Evolutionary conservation across 2,329 filamentous ascomycete genomes (phyloP).

Genomic region (Fusarium aywerte): DNA sequence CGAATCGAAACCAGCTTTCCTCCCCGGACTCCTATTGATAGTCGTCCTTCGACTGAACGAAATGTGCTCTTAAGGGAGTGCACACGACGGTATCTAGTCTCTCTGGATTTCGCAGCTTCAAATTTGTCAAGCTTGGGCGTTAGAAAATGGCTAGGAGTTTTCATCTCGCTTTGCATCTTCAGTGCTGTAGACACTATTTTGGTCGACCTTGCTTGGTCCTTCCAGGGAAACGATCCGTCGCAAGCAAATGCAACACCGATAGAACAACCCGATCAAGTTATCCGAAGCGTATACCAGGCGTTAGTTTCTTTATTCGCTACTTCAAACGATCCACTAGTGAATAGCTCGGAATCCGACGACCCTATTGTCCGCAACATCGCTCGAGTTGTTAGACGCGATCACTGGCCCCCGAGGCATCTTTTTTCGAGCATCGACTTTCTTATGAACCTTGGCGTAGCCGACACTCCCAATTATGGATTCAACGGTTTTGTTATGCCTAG

Average conservation of each 20-base stretch:
- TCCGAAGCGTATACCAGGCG: constrained; percentile 63
- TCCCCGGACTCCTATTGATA: constrained; percentile 52
- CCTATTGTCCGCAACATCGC: constrained; percentile 56
- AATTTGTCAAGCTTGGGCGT: constrained; percentile 53
- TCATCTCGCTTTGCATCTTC: constrained; percentile 68
- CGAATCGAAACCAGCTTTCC: constrained; percentile 32
- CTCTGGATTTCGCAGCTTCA: constrained; percentile 60
- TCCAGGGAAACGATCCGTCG: constrained; percentile 24
- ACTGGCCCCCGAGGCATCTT: constrained; percentile 60
- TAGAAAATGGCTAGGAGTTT: constrained; percentile 62
- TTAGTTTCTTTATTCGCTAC: constrained; percentile 61
- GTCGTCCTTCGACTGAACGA: constrained; percentile 59
- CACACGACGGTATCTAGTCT: constrained; percentile 63
- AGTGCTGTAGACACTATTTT: constrained; percentile 65
- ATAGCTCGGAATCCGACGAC: constrained; percentile 57
- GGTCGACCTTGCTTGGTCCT: constrained; percentile 53
- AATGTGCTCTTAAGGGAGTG: constrained; percentile 62
- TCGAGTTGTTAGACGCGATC: constrained; percentile 59
- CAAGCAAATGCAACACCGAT: constrained; percentile 13
- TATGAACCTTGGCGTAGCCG: constrained; percentile 59
- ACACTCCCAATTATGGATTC: constrained; percentile 50
- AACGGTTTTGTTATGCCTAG: constrained; percentile 50
- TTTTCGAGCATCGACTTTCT: constrained; percentile 62
- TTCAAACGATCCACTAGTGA: constrained; percentile 56
- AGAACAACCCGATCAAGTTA: constrained; percentile 45